Evolutionary conservation across 192 early-diverging fungal genomes (phyloP), one percentile per base, ranked within the genome.

Genomic region (Chytriomyces sp.): DNA sequence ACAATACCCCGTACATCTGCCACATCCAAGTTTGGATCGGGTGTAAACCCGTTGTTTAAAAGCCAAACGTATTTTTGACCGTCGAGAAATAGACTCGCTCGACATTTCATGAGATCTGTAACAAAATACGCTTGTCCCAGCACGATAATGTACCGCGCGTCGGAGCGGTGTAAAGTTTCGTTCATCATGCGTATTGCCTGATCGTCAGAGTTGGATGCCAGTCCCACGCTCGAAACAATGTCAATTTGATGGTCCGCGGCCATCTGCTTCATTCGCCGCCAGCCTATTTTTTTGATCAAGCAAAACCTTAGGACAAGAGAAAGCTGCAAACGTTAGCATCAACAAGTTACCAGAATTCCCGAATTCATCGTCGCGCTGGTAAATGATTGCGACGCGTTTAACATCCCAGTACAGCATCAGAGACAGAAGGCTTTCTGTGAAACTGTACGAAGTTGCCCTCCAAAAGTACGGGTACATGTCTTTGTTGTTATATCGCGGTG

Each of bases 331-430:
- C 35, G 35, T 1, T 35, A 3, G 35, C 35, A 35, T 35, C 35
- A 35, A 35, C 35, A 35, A 35, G 35, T 0, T 3, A 35, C 35
- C 35, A 4, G 35, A 35, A 35, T 35, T 3, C 4, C 35, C 35
- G 35, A 35, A 35, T 35, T 67, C 45, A 8, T 67, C 65, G 45
- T 67, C 44, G 13, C 11, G 43, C 23, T 67, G 13, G 47, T 45
- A 67, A n/a, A 67, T 16, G 13, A 67, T 67, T 67, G 65, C 65
- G 13, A 67, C 65, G 16, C 65, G 65, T 43, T 26, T 67, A 18
- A 67, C 65, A 26, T 26, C 16, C 24, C 35, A 9, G 11, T 13
- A 18, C 62, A 6, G 62, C 5, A 20, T 16, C 11, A 64, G 11
- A 20, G 62, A 64, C 62, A 26, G 11, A 5, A 13, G 35, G 11